A percentile compares a stretch with the other conserved stretches of the same genome.
Evolutionary conservation across 2,329 filamentous ascomycete genomes (phyloP).

Genomic region (Phialemoniopsis sp.): DNA sequence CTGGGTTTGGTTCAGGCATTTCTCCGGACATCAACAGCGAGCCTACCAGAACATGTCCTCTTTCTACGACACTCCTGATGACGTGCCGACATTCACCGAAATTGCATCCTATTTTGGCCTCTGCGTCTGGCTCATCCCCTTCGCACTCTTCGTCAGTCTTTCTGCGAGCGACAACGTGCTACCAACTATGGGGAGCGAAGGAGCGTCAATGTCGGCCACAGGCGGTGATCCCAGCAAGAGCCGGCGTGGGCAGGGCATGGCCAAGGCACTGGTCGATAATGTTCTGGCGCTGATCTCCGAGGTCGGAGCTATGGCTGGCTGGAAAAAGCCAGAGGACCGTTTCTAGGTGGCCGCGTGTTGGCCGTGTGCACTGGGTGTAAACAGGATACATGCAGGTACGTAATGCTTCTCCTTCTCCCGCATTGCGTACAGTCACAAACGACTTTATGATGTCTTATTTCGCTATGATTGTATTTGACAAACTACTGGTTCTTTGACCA

Average conservation of each 20-base stretch:
- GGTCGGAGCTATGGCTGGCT: constrained; percentile 31
- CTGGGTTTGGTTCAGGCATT: constrained; percentile 94
- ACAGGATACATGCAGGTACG: neutral
- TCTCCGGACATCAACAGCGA: constrained; percentile 60
- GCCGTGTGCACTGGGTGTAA: neutral
- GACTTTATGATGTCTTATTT: constrained; percentile 12
- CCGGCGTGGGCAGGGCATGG: constrained; percentile 56
- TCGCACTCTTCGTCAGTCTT: constrained; percentile 89
- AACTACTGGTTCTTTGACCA: constrained; percentile 3
- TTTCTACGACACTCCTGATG: constrained; percentile 56
- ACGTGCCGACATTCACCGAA: constrained; percentile 82
- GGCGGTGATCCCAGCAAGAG: constrained; percentile 39
- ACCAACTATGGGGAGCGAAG: constrained; percentile 82
- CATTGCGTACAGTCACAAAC: neutral
- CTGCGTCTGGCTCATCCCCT: constrained; percentile 95
- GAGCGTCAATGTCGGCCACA: constrained; percentile 28
- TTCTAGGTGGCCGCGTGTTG: constrained; percentile 21
- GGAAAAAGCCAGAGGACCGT: constrained; percentile 32
- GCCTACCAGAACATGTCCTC: constrained; percentile 55
- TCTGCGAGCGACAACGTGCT: constrained; percentile 94
- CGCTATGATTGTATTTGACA: constrained; percentile 16
- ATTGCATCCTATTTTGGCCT: constrained; percentile 95
- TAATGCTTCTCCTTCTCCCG: neutral
- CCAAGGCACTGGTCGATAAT: constrained; percentile 61
- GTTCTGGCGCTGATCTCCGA: constrained; percentile 48